Evolutionary conservation across 176 grass and related monocot species (phyloP).

Genomic region (Zea luxurians): DNA sequence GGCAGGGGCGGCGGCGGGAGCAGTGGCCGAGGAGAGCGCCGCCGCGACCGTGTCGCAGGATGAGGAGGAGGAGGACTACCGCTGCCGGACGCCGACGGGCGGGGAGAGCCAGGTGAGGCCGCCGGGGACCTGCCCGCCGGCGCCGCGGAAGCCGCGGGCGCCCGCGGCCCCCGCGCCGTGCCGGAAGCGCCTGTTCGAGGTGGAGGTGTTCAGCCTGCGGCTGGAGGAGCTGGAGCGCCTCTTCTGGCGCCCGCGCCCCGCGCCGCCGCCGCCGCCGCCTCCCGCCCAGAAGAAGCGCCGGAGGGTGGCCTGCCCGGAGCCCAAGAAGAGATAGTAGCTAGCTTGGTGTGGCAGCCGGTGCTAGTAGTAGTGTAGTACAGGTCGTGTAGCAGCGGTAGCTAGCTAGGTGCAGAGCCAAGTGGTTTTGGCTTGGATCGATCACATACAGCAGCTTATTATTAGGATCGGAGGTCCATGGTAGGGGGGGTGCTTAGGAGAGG

Average conservation of each 20-base stretch:
- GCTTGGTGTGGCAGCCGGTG: not conserved
- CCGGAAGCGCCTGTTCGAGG: conserved; percentile 76
- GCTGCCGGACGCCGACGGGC: conserved; percentile 67
- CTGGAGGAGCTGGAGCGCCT: conserved; percentile 66
- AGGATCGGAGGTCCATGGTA: conserved; percentile 10
- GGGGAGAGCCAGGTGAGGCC: conserved; percentile 51
- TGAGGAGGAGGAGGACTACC: conserved; percentile 34
- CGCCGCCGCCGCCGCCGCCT: not conserved
- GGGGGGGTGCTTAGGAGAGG: conserved; percentile 32
- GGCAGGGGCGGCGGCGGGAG: not conserved
- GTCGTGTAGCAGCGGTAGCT: conserved; percentile 6
- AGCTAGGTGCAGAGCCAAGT: conserved; percentile 38
- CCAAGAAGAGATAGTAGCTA: conserved; percentile 3
- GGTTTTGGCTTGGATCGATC: conserved; percentile 29
- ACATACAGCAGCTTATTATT: not conserved
- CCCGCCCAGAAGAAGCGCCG: conserved; percentile 46
- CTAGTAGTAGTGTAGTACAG: not conserved
- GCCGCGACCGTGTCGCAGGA: conserved; percentile 7
- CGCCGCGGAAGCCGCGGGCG: conserved; percentile 62
- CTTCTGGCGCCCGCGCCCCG: conserved; percentile 34
- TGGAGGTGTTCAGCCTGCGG: conserved; percentile 66
- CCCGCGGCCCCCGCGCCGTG: conserved; percentile 51
- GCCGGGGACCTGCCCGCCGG: conserved; percentile 55
- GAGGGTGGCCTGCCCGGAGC: conserved; percentile 49
- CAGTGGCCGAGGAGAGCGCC: not conserved